Percentiles rank a stretch among this genome's conserved stretches.
These are phyloP conservation scores for Quercus mongolica DNA, from an alignment of 306 rosid species.

Conservation along the genomic window DNA sequence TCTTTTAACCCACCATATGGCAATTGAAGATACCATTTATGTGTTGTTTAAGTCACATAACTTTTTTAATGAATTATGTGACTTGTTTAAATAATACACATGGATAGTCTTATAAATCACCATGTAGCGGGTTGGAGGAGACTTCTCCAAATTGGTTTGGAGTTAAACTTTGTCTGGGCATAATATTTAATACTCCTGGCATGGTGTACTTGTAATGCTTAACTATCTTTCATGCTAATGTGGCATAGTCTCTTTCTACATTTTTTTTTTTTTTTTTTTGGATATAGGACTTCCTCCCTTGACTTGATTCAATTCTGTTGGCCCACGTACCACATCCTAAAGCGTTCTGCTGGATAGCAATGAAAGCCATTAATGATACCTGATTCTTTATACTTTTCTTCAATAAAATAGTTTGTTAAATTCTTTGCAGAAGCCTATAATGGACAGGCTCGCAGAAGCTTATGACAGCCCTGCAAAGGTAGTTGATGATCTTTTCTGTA, in stretches of 20 bases:
- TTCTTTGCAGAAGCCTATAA: conserved; percentile 85
- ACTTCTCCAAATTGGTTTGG: too few relatives aligned
- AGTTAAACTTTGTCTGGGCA: too few relatives aligned
- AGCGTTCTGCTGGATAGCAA: not conserved
- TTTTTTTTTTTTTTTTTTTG: not conserved
- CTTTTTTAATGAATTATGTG: too few relatives aligned
- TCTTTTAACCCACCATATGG: too few relatives aligned
- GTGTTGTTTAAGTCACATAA: too few relatives aligned
- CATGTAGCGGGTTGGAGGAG: too few relatives aligned
- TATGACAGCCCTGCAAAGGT: conserved; percentile 89
- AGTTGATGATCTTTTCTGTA: conserved; percentile 24
- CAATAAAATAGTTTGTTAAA: not conserved
- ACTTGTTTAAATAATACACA: too few relatives aligned
- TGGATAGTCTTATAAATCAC: too few relatives aligned
- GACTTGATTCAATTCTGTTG: not conserved
- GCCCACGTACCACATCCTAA: not conserved
- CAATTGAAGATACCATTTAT: too few relatives aligned
- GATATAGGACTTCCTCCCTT: not conserved
- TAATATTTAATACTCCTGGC: not conserved
- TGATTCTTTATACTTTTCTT: not conserved
- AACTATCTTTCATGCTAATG: not conserved
- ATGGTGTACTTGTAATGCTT: not conserved
- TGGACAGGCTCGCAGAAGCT: conserved; percentile 87
- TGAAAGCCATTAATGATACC: not conserved
- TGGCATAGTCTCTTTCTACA: not conserved